These are phyloP conservation scores for Sordariomycetes sp. DNA, from an alignment of 2,329 filamentous ascomycete species.

Conservation along the genomic window DNA sequence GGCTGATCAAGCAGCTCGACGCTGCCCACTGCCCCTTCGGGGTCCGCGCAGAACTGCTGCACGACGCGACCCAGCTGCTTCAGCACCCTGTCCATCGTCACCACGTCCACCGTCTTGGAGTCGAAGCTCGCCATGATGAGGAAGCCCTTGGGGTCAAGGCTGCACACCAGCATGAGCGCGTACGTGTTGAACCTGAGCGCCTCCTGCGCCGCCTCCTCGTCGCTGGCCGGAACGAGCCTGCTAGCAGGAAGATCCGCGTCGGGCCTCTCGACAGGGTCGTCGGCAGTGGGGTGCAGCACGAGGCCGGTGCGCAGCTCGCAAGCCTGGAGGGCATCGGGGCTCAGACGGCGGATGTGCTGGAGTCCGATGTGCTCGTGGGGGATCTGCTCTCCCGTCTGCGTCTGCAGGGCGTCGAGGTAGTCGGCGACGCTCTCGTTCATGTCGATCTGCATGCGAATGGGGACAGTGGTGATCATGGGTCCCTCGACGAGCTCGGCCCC, in stretches of 20 bases:
- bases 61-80: conserved; percentile 36
- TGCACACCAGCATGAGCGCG: conserved; percentile 53
- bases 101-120: conserved; percentile 38
- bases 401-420: conserved; percentile 43
- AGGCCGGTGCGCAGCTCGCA: conserved; percentile 42
- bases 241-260: conserved; percentile 25
- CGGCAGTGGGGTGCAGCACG: conserved; percentile 32
- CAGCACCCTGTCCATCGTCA: conserved; percentile 38
- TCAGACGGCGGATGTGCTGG: conserved; percentile 44
- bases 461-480: conserved; percentile 48
- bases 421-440: conserved; percentile 26
- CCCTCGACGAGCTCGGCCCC: conserved; percentile 42
- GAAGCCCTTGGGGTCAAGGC: conserved; percentile 40
- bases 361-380: conserved; percentile 52
- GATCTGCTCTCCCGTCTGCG: conserved; percentile 41
- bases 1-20: conserved; percentile 19
- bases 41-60: conserved; percentile 29
- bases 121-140: conserved; percentile 52
- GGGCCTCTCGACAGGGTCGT: conserved; percentile 7
- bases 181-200: conserved; percentile 47
- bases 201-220: conserved; percentile 43
- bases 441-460: conserved; percentile 34
- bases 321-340: conserved; percentile 37
- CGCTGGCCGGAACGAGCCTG: conserved; percentile 39
- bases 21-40: conserved; percentile 16